phyloP scores from a whole-genome alignment of 139 green algal genomes.

The Spirogloea muscicola region DNA sequence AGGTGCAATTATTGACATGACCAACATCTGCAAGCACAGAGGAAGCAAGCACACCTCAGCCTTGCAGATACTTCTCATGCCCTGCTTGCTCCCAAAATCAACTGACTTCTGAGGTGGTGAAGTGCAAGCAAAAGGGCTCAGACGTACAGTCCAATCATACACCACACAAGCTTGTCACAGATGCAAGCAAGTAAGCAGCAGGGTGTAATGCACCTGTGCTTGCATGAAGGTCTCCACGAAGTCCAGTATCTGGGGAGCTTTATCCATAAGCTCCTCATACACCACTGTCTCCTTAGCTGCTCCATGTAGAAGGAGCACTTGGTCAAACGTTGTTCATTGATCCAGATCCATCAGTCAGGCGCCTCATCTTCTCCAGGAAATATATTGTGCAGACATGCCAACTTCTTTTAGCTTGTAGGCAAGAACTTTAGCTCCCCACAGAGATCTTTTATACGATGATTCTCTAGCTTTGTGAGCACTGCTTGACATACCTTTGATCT shows the following conservation, averaged over 20 bases:
- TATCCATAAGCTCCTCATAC: constrained; percentile 8
- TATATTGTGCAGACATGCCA: background rate
- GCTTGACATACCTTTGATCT: too few species aligned
- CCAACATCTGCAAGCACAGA: background rate
- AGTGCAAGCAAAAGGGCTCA: background rate
- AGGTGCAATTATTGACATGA: background rate
- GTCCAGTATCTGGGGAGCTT: background rate
- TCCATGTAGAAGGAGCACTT: background rate
- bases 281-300: constrained; percentile 5
- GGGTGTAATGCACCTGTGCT: constrained; percentile 9
- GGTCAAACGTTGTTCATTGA: background rate
- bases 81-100: background rate
- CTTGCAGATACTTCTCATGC: background rate
- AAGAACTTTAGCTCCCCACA: background rate
- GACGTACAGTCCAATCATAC: background rate
- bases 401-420: background rate
- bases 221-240: constrained; percentile 3
- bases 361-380: background rate
- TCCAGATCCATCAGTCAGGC: background rate
- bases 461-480: too few species aligned
- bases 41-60: background rate
- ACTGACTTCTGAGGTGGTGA: background rate
- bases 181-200: background rate
- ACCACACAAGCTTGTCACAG: background rate
- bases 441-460: too few species aligned